Evolutionary conservation across 495 filamentous ascomycete genomes (phyloP).

Genomic region (Tirmania nivea): DNA sequence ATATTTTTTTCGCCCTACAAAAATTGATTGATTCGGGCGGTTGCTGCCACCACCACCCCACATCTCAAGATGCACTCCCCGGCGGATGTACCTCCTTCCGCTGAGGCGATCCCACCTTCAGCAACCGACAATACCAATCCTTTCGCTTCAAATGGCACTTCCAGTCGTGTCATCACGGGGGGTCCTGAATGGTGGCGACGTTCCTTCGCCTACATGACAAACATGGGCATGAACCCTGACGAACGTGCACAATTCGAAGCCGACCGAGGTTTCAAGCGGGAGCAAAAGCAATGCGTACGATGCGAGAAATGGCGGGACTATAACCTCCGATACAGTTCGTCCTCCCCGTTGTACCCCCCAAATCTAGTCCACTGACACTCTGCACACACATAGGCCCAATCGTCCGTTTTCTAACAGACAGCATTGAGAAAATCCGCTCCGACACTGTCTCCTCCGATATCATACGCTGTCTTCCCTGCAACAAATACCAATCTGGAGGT

Average conservation of each 20-base stretch:
- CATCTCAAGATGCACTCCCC: too few relatives aligned
- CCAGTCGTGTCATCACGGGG: conserved; percentile 16
- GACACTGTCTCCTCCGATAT: conserved; percentile 52
- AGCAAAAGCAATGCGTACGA: conserved; percentile 46
- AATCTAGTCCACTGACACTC: background rate
- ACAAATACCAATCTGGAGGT: conserved; percentile 44
- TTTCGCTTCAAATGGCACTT: too few relatives aligned
- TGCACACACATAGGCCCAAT: conserved; percentile 36
- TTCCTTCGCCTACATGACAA: conserved; percentile 55
- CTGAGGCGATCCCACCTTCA: background rate
- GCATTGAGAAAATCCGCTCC: conserved; percentile 54
- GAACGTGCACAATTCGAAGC: conserved; percentile 49
- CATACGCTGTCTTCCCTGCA: conserved; percentile 49
- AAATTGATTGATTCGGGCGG: too few relatives aligned
- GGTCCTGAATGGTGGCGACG: conserved; percentile 40
- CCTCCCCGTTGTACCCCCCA: background rate
- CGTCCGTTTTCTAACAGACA: conserved; percentile 62
- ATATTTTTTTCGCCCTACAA: too few relatives aligned
- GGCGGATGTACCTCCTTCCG: background rate
- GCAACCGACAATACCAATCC: background rate
- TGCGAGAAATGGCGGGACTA: conserved; percentile 64
- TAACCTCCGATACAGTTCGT: conserved; percentile 48
- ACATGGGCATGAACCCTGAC: conserved; percentile 38
- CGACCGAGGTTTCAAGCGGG: conserved; percentile 41
- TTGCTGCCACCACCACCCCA: too few relatives aligned